Evolutionary conservation across 2,329 filamentous ascomycete genomes (phyloP).

Genomic region (Alternaria sp.): DNA sequence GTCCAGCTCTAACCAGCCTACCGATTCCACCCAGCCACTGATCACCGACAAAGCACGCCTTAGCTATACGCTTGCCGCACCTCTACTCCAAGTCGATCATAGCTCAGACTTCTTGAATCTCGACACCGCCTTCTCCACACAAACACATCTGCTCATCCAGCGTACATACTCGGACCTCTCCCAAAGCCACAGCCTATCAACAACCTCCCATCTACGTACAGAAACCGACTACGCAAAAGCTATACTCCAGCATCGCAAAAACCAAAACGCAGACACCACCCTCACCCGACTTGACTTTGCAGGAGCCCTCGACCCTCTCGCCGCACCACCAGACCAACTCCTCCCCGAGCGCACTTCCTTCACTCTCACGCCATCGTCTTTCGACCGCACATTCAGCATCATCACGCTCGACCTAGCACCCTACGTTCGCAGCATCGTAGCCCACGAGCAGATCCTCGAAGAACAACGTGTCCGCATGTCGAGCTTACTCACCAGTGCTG

Average conservation of each 20-base stretch:
- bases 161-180: constrained; percentile 17
- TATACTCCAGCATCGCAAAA: constrained; percentile 40
- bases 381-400: constrained; percentile 72
- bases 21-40: constrained; percentile 70
- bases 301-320: constrained; percentile 60
- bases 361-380: constrained; percentile 71
- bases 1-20: constrained; percentile 47
- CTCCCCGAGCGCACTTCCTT: constrained; percentile 38
- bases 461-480: constrained; percentile 69
- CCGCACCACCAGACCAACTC: constrained; percentile 41
- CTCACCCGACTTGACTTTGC: constrained; percentile 52
- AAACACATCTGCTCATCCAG: constrained; percentile 27
- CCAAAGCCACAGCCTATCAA: not conserved
- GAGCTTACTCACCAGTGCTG: constrained; percentile 64
- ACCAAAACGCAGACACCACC: constrained; percentile 15
- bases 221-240: constrained; percentile 29
- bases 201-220: not conserved
- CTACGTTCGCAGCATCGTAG: constrained; percentile 84
- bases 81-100: constrained; percentile 61
- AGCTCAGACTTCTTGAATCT: constrained; percentile 53
- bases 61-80: constrained; percentile 62
- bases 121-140: constrained; percentile 42
- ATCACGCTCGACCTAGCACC: constrained; percentile 83
- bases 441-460: constrained; percentile 75
- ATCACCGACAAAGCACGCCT: constrained; percentile 60